Evolutionary conservation across 208 protist species (phyloP).

Genomic region (Wallacemonas sp.): DNA sequence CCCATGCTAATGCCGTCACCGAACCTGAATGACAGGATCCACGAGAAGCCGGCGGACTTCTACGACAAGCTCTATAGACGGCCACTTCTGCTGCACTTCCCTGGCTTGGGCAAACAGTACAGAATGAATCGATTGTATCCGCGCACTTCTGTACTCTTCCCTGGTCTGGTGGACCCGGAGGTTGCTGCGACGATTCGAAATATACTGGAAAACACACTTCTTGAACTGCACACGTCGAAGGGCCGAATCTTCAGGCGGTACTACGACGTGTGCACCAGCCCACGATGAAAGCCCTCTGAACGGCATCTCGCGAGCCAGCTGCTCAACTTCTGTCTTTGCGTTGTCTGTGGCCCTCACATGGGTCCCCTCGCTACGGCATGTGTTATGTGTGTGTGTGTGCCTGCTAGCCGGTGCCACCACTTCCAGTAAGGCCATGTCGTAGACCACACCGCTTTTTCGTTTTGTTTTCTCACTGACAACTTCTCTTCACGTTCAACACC

Average conservation of each 20-base stretch:
- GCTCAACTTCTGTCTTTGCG: too few species aligned
- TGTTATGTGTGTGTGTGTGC: too few species aligned
- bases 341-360: neutral
- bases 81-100: neutral
- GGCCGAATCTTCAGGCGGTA: neutral
- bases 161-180: neutral
- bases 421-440: too few species aligned
- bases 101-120: neutral
- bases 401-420: too few species aligned
- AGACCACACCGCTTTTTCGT: too few species aligned
- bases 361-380: too few species aligned
- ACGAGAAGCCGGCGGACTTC: neutral
- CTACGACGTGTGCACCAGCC: slow-evolving; percentile 7
- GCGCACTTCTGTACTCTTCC: neutral
- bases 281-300: neutral
- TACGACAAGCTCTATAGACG: neutral
- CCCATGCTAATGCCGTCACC: neutral
- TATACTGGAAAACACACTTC: neutral
- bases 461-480: too few species aligned
- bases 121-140: neutral
- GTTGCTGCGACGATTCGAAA: neutral
- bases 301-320: neutral
- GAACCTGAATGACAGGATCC: neutral
- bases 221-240: slow-evolving; percentile 3
- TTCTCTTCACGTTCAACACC: too few species aligned